Evolutionary conservation across 495 filamentous ascomycete genomes (phyloP).

Genomic region (Penicillium paxilli): DNA sequence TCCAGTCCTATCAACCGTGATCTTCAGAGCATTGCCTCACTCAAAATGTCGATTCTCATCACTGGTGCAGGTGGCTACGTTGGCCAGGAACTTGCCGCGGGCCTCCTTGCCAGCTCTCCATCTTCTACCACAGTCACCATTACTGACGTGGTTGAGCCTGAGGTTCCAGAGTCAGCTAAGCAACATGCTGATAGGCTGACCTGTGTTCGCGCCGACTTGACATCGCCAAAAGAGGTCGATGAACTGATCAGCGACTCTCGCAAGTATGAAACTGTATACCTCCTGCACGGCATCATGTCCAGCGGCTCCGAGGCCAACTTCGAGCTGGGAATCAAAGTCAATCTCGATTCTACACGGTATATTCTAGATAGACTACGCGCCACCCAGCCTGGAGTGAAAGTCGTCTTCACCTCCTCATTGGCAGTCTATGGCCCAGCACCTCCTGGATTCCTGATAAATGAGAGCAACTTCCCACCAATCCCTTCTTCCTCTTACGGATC

Average conservation of each 20-base stretch:
- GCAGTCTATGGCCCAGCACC: conserved; percentile 62
- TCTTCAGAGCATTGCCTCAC: conserved; percentile 7
- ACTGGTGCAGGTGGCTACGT: conserved; percentile 73
- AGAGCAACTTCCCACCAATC: conserved; percentile 59
- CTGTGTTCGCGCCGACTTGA: conserved; percentile 64
- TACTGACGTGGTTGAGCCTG: conserved; percentile 62
- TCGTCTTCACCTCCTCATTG: conserved; percentile 58
- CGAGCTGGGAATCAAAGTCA: conserved; percentile 70
- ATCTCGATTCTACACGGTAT: conserved; percentile 67
- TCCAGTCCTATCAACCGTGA: neutral
- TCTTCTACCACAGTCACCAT: conserved; percentile 55
- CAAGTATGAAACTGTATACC: conserved; percentile 64
- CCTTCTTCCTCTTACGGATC: conserved; percentile 74
- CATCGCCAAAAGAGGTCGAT: conserved; percentile 55
- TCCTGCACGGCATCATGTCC: conserved; percentile 89
- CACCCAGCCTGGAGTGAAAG: conserved; percentile 58
- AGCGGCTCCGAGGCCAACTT: conserved; percentile 73
- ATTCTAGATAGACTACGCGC: conserved; percentile 62
- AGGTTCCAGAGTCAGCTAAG: conserved; percentile 47
- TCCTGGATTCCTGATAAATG: conserved; percentile 48
- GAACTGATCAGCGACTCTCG: conserved; percentile 42
- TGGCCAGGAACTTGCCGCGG: conserved; percentile 64
- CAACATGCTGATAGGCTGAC: conserved; percentile 45
- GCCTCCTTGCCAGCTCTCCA: conserved; percentile 56
- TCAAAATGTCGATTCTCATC: conserved; percentile 63